Evolutionary conservation across 2,329 filamentous ascomycete genomes (phyloP), one percentile per base, ranked within the genome.

Genomic region (Chalara sp.): DNA sequence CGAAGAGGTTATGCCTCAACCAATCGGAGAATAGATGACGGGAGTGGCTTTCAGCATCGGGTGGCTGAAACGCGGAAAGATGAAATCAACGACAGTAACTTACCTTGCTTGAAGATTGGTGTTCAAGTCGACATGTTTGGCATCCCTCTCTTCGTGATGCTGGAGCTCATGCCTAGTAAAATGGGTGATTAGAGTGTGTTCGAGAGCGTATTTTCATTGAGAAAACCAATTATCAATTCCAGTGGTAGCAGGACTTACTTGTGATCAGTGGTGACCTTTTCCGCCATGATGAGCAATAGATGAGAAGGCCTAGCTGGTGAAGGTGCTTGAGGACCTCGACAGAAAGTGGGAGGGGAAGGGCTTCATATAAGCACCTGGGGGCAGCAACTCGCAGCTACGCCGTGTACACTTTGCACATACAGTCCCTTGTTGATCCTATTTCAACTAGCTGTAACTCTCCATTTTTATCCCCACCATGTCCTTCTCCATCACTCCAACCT

Each of bases 31-130:
- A 32, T 11, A 46, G 29, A 32, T 31, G 44, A 46, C 46, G 35
- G 37, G 13, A 31, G 74, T 72, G 53, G 70, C 74, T 48, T 6
- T 39, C 29, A 7, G 44, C 44, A 49, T 43, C 41, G 46, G 5
- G 32, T 7, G 32, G 29, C 2, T 28, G 46, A 30, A n/a, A 29
- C 29, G 48, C 10, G 30, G 21, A 44, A 6, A 35, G 44, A 40
- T 39, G 30, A 37, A 41, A 29, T 12, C 35, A 33, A 40, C 35
- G 35, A 13, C 35, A 39, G 3, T 28, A 28, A 49, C 56, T 55
- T 51, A 61, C 59, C 54, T 60, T 33, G 56, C 59, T 44, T 44
- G 44, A 5, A 54, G 44, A 48, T 61, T 61, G 13, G 52, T 45
- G 45, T 60, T 61, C 21, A 61, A 39, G 37, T 59, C 50, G 44